These are phyloP conservation scores for Vigna mungo DNA, from an alignment of 306 rosid species.

Conservation along the genomic window DNA sequence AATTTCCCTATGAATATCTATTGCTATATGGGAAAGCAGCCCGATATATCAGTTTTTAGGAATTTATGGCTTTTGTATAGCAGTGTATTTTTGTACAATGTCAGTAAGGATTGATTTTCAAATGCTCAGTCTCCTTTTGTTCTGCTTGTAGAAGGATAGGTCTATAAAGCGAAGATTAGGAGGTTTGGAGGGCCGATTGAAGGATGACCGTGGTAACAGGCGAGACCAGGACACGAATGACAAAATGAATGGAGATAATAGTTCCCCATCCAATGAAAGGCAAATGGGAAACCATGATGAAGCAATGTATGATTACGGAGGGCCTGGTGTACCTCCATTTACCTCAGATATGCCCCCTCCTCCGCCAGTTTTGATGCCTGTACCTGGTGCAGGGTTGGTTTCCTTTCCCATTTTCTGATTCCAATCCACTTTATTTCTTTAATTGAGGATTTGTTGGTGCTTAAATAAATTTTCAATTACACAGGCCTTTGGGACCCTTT, in stretches of 20 bases:
- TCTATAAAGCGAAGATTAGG: conserved; percentile 76
- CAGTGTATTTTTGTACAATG: conserved; percentile 17
- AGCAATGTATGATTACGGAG: conserved; percentile 83
- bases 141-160: conserved; percentile 68
- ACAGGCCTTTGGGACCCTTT: conserved; percentile 96
- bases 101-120: conserved; percentile 28
- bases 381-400: conserved; percentile 99
- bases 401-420: background rate
- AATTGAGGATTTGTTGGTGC: conserved; percentile 17
- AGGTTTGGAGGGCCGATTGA: conserved; percentile 70
- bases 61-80: conserved; percentile 22
- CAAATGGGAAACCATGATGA: conserved; percentile 87
- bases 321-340: conserved; percentile 73
- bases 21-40: conserved; percentile 22
- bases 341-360: conserved; percentile 82
- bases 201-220: conserved; percentile 88
- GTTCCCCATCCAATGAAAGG: conserved; percentile 69
- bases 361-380: conserved; percentile 95
- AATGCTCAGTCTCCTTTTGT: conserved; percentile 28
- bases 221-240: conserved; percentile 73
- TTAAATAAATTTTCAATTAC: conserved; percentile 42
- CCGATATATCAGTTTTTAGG: background rate
- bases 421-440: conserved; percentile 1
- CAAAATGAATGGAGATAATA: conserved; percentile 75
- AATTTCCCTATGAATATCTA: conserved; percentile 6